Conservation (phyloP, 2,329 filamentous ascomycete genomes). For the Kalmusia sp. region DNA sequence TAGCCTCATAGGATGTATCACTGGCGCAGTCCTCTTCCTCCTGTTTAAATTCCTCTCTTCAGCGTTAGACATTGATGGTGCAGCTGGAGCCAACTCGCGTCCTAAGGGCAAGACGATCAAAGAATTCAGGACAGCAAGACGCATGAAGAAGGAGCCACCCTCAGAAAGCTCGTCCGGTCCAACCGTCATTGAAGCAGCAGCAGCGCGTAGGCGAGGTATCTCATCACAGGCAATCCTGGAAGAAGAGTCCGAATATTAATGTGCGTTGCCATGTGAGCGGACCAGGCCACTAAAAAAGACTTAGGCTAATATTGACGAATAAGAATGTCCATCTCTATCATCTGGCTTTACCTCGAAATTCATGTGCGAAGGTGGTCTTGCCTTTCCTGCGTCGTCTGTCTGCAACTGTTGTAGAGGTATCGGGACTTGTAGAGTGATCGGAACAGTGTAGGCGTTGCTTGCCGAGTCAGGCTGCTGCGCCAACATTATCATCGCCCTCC, state of each 20-base stretch:
- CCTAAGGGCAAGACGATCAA: conserved; percentile 31
- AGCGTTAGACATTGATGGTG: conserved; percentile 52
- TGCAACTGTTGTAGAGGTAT: not conserved
- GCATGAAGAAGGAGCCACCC: conserved; percentile 29
- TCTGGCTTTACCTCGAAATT: not conserved
- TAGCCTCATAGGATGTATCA: conserved; percentile 68
- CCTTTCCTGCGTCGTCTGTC: not conserved
- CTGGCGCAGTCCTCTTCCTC: conserved; percentile 67
- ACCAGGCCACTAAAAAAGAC: not conserved
- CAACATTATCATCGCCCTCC: conserved; percentile 17
- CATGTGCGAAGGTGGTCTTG: not conserved
- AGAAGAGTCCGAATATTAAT: conserved; percentile 64
- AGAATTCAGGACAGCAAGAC: conserved; percentile 36
- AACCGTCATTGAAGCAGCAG: conserved; percentile 39
- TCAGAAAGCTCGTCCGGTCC: conserved; percentile 23
- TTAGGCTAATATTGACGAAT: not conserved
- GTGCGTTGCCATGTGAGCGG: not conserved
- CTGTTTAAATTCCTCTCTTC: conserved; percentile 63
- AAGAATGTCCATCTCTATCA: not conserved
- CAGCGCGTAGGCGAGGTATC: conserved; percentile 53
- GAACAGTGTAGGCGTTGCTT: conserved; percentile 8
- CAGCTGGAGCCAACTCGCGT: conserved; percentile 13
- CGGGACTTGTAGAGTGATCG: too few relatives aligned
- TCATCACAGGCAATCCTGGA: conserved; percentile 74
- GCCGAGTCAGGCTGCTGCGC: conserved; percentile 11